Base-by-base conservation (phyloP, 129 eudicot genomes). In the Centrapalus pauciflorus region DNA sequence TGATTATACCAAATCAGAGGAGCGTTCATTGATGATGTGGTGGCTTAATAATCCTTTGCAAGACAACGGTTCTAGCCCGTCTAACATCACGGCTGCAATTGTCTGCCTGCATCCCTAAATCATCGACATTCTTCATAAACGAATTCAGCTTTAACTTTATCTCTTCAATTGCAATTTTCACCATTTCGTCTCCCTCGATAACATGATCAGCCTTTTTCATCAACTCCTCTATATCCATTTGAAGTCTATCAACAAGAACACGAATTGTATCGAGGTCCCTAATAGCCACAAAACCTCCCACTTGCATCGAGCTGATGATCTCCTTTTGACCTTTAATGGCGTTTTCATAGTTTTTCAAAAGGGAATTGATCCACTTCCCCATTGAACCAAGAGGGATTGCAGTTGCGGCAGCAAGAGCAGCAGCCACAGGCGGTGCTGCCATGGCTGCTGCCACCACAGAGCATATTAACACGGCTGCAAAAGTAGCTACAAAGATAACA, bases 371-470 rank as follows among this genome's bases (percentile, higher is more conserved):
- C 97, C 97, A 90, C 58, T 81, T 86, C 55, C 97, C 97, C 97
- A 90, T 87, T n/a, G 97, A 90, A 7, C 95, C 95, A 33, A 90
- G 48, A 14, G 97, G 97, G 28, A 90, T 61, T 0, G 97, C 72
- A 1, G 82, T 49, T 6, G 95, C 91, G 0, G 97, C 97, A 7
- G 97, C 89, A 0, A 90, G 82, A 13, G 95, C 95, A 0, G 95
- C 91, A 0, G 95, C 95, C 48, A 87, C 89, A 0, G 97, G 91
- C 0, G 97, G 97, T 1, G 91, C 89, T 3, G 97, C 84, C 69
- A 90, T 76, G 33, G 97, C 97, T 0, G 97, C 97, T 3, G 97
- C 95, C 79, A 90, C 95, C 50, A 90, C 95, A 0, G 97, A 90
- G 55, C 97, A 90, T 33, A 90, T 86, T 69, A 90, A 59, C 19